Conservation (phyloP, 768 basidiomycete species). For the Serendipita vermifera region DNA sequence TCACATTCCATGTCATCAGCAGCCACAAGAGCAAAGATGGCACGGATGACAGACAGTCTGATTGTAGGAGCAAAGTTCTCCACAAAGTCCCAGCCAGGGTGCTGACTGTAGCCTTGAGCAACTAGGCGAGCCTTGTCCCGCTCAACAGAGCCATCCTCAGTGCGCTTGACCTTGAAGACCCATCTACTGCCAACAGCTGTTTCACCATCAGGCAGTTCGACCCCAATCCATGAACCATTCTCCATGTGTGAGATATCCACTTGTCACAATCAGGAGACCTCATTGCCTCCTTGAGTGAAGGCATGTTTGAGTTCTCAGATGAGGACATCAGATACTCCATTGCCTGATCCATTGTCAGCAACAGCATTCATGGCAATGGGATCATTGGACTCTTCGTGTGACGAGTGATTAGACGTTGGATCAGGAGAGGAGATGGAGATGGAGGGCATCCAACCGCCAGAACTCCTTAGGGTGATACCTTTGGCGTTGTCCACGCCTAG, state of each 20-base stretch:
- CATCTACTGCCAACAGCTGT: constrained; percentile 19
- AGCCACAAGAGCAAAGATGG: constrained; percentile 20
- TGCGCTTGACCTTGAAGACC: constrained; percentile 21
- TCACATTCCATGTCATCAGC: constrained; percentile 13
- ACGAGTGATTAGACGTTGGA: no score
- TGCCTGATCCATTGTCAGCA: no score
- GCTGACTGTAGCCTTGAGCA: constrained; percentile 29
- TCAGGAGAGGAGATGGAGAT: no score
- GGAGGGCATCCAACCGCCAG: no score
- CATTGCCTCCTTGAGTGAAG: no score
- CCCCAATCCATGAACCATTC: constrained; percentile 14
- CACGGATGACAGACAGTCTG: constrained; percentile 16
- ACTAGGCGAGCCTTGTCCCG: constrained; percentile 27
- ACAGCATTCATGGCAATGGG: no score
- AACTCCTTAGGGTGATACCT: no score
- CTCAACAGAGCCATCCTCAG: constrained; percentile 16
- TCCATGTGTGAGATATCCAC: constrained; percentile 8
- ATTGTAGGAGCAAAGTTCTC: constrained; percentile 26
- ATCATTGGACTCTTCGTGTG: no score
- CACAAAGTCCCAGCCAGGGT: constrained; percentile 26
- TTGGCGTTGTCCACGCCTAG: no score
- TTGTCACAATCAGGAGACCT: no score
- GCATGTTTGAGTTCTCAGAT: no score
- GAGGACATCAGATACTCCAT: no score
- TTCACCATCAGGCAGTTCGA: constrained; percentile 14